These are phyloP conservation scores for Monosporozyma siamensis DNA, from an alignment of 805 yeast species.

Conservation along the genomic window DNA sequence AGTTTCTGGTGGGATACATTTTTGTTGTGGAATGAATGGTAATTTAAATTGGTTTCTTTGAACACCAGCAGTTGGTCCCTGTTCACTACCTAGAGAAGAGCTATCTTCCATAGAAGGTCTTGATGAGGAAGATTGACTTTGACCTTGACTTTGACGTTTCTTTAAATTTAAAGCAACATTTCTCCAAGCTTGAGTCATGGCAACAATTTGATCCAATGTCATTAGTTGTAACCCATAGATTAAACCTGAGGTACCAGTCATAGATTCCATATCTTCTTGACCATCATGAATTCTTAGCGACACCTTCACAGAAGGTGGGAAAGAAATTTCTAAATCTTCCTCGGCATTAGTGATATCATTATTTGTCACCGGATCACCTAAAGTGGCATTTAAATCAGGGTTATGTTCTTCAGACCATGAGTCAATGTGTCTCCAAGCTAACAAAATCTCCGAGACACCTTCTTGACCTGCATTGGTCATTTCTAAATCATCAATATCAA, in stretches of 20 bases:
- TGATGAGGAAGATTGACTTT: not conserved
- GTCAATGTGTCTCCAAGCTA: conserved; percentile 86
- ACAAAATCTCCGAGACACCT: conserved; percentile 65
- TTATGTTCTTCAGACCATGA: conserved; percentile 71
- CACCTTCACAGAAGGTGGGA: conserved; percentile 78
- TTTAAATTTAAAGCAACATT: conserved; percentile 45
- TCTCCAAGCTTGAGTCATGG: conserved; percentile 81
- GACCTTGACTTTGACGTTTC: conserved; percentile 10
- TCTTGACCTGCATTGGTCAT: conserved; percentile 28
- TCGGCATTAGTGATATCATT: conserved; percentile 79
- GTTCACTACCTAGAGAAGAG: conserved; percentile 4
- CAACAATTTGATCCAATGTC: conserved; percentile 71
- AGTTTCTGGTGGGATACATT: conserved; percentile 67
- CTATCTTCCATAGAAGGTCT: conserved; percentile 13
- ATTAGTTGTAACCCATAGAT: conserved; percentile 72
- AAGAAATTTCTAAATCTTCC: conserved; percentile 58
- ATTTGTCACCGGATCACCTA: conserved; percentile 69
- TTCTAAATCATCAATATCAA: conserved; percentile 31
- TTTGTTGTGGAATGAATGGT: conserved; percentile 42
- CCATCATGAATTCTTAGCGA: conserved; percentile 83
- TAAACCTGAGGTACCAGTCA: conserved; percentile 61
- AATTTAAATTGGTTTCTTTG: conserved; percentile 29
- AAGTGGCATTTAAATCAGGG: conserved; percentile 71
- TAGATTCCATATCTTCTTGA: conserved; percentile 68
- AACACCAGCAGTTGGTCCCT: not conserved